Evolutionary conservation across 192 early-diverging fungal species (phyloP).

Genomic region (Podila epicladia): DNA sequence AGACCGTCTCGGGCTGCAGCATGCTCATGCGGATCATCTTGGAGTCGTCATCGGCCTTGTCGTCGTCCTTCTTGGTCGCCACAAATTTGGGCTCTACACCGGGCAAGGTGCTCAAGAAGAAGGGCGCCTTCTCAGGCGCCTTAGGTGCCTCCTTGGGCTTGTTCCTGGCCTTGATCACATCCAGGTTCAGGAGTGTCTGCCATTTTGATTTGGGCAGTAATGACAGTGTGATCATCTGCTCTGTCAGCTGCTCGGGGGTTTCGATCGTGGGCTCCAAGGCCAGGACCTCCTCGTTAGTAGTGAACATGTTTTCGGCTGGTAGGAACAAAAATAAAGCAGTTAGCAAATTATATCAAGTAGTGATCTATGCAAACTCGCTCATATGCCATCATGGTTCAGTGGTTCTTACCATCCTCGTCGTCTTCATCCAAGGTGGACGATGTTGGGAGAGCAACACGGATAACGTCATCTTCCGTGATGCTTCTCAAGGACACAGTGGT

Average conservation of each 20-base stretch:
- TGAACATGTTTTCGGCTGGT: conserved; percentile 31
- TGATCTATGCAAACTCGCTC: too few relatives aligned
- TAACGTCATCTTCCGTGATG: conserved; percentile 67
- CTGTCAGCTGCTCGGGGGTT: conserved; percentile 70
- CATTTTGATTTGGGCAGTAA: conserved; percentile 84
- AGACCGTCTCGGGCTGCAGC: conserved; percentile 68
- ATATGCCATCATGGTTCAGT: too few relatives aligned
- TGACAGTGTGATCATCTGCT: conserved; percentile 90
- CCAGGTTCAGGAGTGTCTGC: conserved; percentile 91
- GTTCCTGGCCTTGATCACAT: conserved; percentile 94
- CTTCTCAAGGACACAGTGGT: conserved; percentile 72
- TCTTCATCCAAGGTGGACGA: conserved; percentile 65
- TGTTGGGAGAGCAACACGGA: conserved; percentile 67
- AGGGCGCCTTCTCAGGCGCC: conserved; percentile 89
- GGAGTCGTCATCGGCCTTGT: conserved; percentile 30
- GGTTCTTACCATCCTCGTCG: conserved; percentile 54
- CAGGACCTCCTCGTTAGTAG: conserved; percentile 40
- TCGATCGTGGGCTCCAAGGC: conserved; percentile 46
- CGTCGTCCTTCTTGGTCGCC: conserved; percentile 53
- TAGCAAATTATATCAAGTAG: neutral
- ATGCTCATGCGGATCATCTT: conserved; percentile 56
- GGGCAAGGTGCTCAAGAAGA: conserved; percentile 88
- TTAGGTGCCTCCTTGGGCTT: conserved; percentile 91
- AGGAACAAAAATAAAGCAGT: neutral
- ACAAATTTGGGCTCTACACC: conserved; percentile 79